phyloP scores from a whole-genome alignment of 2,329 filamentous ascomycete genomes.

The Aureobasidium sp. region DNA sequence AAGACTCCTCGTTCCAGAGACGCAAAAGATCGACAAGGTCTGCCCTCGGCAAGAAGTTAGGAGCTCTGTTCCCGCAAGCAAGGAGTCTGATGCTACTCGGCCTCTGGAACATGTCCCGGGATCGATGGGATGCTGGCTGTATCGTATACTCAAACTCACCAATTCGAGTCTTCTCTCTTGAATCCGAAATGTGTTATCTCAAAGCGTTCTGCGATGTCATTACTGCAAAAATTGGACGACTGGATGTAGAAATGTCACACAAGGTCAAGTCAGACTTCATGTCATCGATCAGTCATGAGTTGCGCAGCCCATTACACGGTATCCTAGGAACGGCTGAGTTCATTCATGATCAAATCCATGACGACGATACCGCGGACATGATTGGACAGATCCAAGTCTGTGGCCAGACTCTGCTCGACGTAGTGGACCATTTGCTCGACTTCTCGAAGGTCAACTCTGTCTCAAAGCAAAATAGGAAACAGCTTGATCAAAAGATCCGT shows the following conservation, averaged over 20 bases:
- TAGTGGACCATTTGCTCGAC: slow-evolving; percentile 30
- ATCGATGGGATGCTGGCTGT: slow-evolving; percentile 36
- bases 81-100: slow-evolving; percentile 43
- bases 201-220: slow-evolving; percentile 36
- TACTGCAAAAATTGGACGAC: slow-evolving; percentile 33
- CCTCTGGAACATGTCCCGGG: slow-evolving; percentile 41
- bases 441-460: slow-evolving; percentile 31
- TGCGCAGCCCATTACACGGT: slow-evolving; percentile 41
- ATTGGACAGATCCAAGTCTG: slow-evolving; percentile 40
- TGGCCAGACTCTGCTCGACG: slow-evolving; percentile 39
- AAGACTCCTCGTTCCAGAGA: neutral
- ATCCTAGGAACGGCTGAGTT: slow-evolving; percentile 42
- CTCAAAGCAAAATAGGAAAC: neutral
- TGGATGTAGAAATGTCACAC: slow-evolving; percentile 34
- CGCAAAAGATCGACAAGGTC: slow-evolving; percentile 4
- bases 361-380: slow-evolving; percentile 28
- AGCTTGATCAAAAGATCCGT: neutral
- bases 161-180: slow-evolving; percentile 33
- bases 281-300: slow-evolving; percentile 45
- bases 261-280: slow-evolving; percentile 46
- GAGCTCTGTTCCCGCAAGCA: slow-evolving; percentile 32
- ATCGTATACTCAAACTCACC: slow-evolving; percentile 40
- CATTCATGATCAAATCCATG: slow-evolving; percentile 33
- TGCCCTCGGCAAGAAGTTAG: slow-evolving; percentile 4
- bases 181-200: slow-evolving; percentile 36